These are phyloP conservation scores for Fraxinus pennsylvanica DNA, from an alignment of 257 asterid genomes.

Conservation along the genomic window DNA sequence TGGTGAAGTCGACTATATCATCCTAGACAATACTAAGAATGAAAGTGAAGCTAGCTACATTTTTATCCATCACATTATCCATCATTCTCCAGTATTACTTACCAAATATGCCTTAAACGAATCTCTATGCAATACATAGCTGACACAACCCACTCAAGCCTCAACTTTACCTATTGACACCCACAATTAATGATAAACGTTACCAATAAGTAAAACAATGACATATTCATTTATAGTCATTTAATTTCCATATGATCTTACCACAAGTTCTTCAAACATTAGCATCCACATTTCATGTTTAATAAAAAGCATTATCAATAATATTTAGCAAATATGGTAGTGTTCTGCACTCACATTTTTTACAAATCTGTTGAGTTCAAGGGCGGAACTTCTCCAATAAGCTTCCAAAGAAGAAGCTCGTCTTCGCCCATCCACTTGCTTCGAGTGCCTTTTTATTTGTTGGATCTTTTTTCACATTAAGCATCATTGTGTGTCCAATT, in stretches of 20 bases:
- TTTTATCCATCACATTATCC: too few relatives aligned
- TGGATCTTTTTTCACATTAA: conserved; percentile 73
- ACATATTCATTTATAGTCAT: conserved; percentile 33
- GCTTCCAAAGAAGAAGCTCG: conserved; percentile 83
- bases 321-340: neutral
- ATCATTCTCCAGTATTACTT: too few relatives aligned
- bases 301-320: conserved; percentile 6
- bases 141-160: neutral
- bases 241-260: conserved; percentile 21
- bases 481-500: conserved; percentile 83
- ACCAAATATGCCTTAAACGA: neutral
- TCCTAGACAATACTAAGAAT: neutral
- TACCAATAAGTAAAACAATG: neutral
- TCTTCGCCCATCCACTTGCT: conserved; percentile 66
- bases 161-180: neutral
- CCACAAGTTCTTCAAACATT: conserved; percentile 27
- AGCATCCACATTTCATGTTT: neutral
- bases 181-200: neutral
- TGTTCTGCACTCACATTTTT: conserved; percentile 15
- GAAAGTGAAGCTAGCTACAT: too few relatives aligned
- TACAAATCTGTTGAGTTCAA: conserved; percentile 26
- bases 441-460: conserved; percentile 46
- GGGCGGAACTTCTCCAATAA: conserved; percentile 65
- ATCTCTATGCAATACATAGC: neutral
- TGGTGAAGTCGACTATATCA: neutral